These are phyloP conservation scores for Stagonosporopsis vannaccii DNA, from an alignment of 2,329 filamentous ascomycete genomes.

Conservation along the genomic window DNA sequence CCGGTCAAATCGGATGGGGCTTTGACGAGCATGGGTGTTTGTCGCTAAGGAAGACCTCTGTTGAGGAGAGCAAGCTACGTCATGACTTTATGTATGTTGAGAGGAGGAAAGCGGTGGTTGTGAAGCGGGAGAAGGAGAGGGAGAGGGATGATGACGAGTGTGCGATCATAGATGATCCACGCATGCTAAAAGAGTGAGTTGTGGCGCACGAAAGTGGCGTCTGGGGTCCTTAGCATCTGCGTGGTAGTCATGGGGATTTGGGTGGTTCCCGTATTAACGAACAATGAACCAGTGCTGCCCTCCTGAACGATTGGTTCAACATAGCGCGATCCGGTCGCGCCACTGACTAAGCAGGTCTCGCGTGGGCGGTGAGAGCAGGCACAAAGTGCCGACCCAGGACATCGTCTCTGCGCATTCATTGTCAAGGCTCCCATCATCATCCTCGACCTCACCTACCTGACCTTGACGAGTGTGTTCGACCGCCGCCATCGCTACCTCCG, in stretches of 20 bases:
- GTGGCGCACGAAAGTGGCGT: no score
- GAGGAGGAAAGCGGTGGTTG: neutral
- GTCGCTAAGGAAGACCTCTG: neutral
- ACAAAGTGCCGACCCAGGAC: slow-evolving; percentile 22
- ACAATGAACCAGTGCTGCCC: no score
- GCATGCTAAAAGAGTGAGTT: neutral
- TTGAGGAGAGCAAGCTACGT: neutral
- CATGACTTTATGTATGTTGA: slow-evolving; percentile 2
- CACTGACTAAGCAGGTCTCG: slow-evolving; percentile 12
- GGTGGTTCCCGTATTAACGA: no score
- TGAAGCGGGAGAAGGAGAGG: neutral
- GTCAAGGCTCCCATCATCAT: neutral
- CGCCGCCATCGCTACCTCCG: neutral
- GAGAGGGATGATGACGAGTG: neutral
- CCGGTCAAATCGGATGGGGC: slow-evolving; percentile 17
- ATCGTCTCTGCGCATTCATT: slow-evolving; percentile 4
- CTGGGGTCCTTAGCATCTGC: no score
- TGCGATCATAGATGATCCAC: neutral
- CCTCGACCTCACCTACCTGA: neutral
- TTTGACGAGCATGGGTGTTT: slow-evolving; percentile 14
- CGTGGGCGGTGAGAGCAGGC: slow-evolving; percentile 25
- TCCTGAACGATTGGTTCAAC: no score
- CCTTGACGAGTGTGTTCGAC: neutral
- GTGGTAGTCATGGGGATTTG: no score
- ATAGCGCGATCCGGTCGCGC: neutral